phyloP scores from a whole-genome alignment of 257 asterid genomes.

The Scutellaria baicalensis region DNA sequence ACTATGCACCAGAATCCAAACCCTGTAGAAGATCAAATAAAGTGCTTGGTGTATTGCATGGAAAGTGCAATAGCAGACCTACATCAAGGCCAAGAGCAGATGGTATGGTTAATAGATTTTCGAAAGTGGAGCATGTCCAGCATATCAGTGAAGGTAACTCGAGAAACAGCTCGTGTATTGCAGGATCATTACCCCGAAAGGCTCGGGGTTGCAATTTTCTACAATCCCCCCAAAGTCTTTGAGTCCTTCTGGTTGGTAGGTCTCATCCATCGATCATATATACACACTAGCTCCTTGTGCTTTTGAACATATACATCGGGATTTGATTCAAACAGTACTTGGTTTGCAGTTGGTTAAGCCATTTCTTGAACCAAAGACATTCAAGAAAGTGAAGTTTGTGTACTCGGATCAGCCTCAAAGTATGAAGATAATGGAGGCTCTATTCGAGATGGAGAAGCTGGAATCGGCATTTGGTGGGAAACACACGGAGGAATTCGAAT shows the following conservation, averaged over 20 bases:
- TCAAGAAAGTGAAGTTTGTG: conserved; percentile 54
- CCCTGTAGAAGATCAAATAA: conserved; percentile 45
- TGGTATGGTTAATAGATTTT: conserved; percentile 69
- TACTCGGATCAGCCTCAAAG: conserved; percentile 42
- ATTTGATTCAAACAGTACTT: background rate
- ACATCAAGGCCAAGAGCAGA: conserved; percentile 44
- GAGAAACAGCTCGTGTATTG: conserved; percentile 48
- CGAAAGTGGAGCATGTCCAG: conserved; percentile 45
- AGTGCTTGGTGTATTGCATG: conserved; percentile 52
- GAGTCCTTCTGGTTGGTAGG: conserved; percentile 72
- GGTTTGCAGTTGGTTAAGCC: conserved; percentile 53
- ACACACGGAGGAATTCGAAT: conserved; percentile 18
- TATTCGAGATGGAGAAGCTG: conserved; percentile 42
- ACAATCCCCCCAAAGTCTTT: conserved; percentile 63
- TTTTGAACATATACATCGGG: background rate
- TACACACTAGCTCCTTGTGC: background rate
- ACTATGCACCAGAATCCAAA: conserved; percentile 32
- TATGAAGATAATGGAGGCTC: conserved; percentile 41
- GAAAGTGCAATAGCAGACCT: conserved; percentile 52
- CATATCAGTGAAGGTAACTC: conserved; percentile 45
- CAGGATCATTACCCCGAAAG: conserved; percentile 70
- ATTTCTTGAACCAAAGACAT: conserved; percentile 56
- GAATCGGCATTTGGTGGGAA: conserved; percentile 51
- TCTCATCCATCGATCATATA: too few relatives aligned
- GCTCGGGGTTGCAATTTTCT: conserved; percentile 54